Conservation (phyloP, 441 rosid species). For the Eutrema salsugineum region DNA sequence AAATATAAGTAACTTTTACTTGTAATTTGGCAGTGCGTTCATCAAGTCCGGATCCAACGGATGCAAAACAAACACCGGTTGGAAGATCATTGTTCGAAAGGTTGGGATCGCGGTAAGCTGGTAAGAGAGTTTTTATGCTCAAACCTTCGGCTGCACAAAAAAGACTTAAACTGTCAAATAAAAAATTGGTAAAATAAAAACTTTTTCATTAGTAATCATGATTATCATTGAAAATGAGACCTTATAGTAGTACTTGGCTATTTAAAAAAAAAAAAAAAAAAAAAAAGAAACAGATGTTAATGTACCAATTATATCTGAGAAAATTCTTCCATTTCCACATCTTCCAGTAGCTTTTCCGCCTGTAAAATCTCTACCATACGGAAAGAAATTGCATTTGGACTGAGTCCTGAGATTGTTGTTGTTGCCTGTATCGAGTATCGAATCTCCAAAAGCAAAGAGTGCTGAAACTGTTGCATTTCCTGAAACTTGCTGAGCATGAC, state of each 20-base stretch:
- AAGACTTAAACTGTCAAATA: background rate
- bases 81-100: constrained; percentile 16
- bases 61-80: constrained; percentile 26
- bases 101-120: constrained; percentile 6
- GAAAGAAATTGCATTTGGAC: constrained; percentile 15
- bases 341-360: constrained; percentile 22
- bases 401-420: constrained; percentile 1
- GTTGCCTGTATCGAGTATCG: constrained; percentile 25
- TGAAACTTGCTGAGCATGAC: background rate
- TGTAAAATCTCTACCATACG: constrained; percentile 19
- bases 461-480: constrained; percentile 26
- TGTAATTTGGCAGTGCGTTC: background rate
- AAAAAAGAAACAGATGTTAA: background rate
- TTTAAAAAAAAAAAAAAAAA: background rate
- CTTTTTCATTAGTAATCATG: background rate
- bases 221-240: background rate
- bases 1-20: background rate
- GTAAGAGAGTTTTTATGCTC: constrained; percentile 5
- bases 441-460: constrained; percentile 28
- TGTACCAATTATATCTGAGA: constrained; percentile 14
- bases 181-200: background rate
- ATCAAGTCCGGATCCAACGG: constrained; percentile 29
- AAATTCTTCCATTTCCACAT: constrained; percentile 30
- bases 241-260: background rate
- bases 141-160: constrained; percentile 25